Evolutionary conservation across 2,329 filamentous ascomycete genomes (phyloP), one percentile per base, ranked within the genome.

Genomic region (Hypoxylon sp.): DNA sequence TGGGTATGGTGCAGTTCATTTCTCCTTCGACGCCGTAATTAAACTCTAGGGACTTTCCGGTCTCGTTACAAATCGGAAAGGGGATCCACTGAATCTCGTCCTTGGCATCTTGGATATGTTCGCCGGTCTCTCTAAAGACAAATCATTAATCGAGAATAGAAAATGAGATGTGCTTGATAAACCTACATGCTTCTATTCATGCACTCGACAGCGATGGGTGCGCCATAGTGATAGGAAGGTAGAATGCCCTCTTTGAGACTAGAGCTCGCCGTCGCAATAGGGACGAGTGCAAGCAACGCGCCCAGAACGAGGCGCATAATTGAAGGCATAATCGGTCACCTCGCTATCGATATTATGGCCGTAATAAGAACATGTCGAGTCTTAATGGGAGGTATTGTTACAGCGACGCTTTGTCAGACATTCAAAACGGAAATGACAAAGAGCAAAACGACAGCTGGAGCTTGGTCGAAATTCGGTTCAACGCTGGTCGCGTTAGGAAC

Each of bases 81-180:
- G 95, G 94, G 48, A 96, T 90, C 86, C 96, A 98, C 86, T 97
- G 88, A 63, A 98, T 89, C 79, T 97, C 91, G 77, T 96, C 91
- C 71, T 90, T 86, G 37, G 87, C 85, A 78, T 97, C 90, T 77
- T 93, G 91, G 77, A 98, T 91, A 84, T 97, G 94, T 81, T 97
- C 94, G 79, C 94, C 94, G 8, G 92, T 96, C 75, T 97, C 93
- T 76, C 93, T 96, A 78, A 17, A 47, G 17, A 50, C 26, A 51
- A 63, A 59, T 17, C 63, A 39, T 57, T 13, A 17, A 22, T 6
- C 24, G 24, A 8, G 29, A n/a, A 17, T 59, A 14, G 14, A 24
- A 4, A 29, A 44, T 47, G 26, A 29, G 29, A 14, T 35, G 33
- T 47, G 22, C 13, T 11, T 4, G 5, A n/a, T 19, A 84, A 31